These are phyloP conservation scores for Diaporthe eres DNA, from an alignment of 2,329 filamentous ascomycete genomes.

Conservation along the genomic window DNA sequence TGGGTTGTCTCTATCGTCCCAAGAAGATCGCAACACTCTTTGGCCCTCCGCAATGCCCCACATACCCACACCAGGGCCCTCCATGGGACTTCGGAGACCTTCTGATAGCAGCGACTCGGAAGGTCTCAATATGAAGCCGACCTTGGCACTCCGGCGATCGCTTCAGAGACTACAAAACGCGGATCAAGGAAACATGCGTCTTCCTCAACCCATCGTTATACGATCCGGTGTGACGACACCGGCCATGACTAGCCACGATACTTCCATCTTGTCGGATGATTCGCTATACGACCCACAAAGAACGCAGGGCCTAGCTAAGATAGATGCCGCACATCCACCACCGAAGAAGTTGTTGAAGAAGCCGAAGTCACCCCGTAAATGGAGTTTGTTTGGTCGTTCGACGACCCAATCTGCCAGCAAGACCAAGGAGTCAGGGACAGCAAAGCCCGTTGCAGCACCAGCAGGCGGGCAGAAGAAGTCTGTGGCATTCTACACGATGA, in stretches of 20 bases:
- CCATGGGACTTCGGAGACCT: conserved; percentile 56
- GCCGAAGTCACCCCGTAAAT: conserved; percentile 69
- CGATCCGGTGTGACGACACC: conserved; percentile 56
- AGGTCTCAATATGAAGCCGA: conserved; percentile 61
- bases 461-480: conserved; percentile 65
- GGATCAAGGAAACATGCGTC: conserved; percentile 57
- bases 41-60: conserved; percentile 69
- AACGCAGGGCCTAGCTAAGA: conserved; percentile 52
- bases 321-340: conserved; percentile 47
- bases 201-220: conserved; percentile 69
- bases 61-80: conserved; percentile 45
- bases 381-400: conserved; percentile 74
- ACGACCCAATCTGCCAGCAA: conserved; percentile 57
- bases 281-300: conserved; percentile 60
- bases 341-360: conserved; percentile 71
- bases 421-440: conserved; percentile 56
- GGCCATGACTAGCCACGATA: conserved; percentile 70
- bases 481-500: conserved; percentile 72
- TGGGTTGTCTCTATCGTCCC: conserved; percentile 57
- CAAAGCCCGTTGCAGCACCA: conserved; percentile 62
- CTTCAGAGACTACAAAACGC: conserved; percentile 65
- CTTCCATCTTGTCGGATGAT: conserved; percentile 70
- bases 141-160: conserved; percentile 69
- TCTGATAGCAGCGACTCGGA: conserved; percentile 72
- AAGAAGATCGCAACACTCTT: conserved; percentile 60